Conservation (phyloP, 2,329 filamentous ascomycete species). For the Triangularia verruculosa region DNA sequence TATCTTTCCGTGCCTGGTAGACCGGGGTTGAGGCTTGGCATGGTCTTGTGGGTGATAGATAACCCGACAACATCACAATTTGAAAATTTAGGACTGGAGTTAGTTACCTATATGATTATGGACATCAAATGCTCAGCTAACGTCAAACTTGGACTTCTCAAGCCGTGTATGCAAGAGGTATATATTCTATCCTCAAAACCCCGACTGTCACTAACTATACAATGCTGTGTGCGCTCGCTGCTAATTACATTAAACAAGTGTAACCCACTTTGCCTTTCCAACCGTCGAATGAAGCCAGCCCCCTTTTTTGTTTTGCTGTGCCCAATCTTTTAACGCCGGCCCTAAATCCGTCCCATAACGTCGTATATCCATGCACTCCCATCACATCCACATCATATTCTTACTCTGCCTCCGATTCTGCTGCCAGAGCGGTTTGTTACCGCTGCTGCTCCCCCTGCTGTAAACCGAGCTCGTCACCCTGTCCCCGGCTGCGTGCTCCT, state of each 20-base stretch:
- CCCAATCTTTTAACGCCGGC: not conserved
- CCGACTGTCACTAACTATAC: not conserved
- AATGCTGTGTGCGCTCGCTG: not conserved
- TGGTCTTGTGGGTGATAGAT: not conserved
- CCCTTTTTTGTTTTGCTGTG: not conserved
- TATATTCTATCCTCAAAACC: not conserved
- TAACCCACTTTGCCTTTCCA: not conserved
- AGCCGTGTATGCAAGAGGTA: not conserved
- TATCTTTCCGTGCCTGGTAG: not conserved
- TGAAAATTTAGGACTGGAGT: too few species aligned
- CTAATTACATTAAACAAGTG: not conserved
- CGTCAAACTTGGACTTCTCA: too few species aligned
- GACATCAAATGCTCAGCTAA: too few species aligned
- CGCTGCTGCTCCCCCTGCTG: conserved; percentile 9
- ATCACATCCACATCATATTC: conserved; percentile 47
- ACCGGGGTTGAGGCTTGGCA: not conserved
- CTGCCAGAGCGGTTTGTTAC: conserved; percentile 48
- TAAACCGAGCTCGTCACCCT: not conserved
- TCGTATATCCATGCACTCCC: too few species aligned
- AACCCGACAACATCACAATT: too few species aligned
- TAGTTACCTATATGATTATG: too few species aligned
- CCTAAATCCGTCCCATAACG: not conserved
- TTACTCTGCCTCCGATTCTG: conserved; percentile 49
- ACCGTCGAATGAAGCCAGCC: not conserved
- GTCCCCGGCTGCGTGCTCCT: not conserved